A percentile compares a stretch with the other conserved stretches of the same genome.
Conservation (phyloP, 805 yeast species). For the Pichia ethanolica region DNA sequence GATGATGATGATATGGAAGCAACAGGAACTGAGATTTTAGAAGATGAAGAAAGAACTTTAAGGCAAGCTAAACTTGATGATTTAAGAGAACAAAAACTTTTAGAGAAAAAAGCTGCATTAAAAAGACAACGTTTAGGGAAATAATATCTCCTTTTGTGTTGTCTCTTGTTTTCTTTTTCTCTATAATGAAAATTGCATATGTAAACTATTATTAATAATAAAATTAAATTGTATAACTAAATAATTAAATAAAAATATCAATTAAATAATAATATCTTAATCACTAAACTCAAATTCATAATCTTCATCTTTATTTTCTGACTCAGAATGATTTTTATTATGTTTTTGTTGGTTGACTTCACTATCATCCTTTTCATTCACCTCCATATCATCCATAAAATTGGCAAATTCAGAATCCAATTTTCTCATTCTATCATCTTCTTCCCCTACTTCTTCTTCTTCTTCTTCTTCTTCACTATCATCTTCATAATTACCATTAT, state of each 20-base stretch:
- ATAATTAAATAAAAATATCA: neutral
- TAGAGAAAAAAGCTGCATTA: constrained; percentile 39
- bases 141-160: neutral
- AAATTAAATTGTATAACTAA: too few relatives aligned
- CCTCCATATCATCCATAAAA: constrained; percentile 8
- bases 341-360: constrained; percentile 26
- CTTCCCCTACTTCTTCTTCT: constrained; percentile 16
- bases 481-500: constrained; percentile 15
- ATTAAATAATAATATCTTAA: constrained; percentile 1
- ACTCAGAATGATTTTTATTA: constrained; percentile 19
- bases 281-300: constrained; percentile 42
- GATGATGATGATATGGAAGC: constrained; percentile 84
- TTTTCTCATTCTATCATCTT: constrained; percentile 8
- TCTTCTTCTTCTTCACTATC: neutral
- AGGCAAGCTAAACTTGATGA: constrained; percentile 73
- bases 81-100: constrained; percentile 54
- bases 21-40: constrained; percentile 79
- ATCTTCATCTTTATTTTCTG: constrained; percentile 8
- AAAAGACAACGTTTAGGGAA: constrained; percentile 23
- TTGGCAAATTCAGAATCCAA: constrained; percentile 11
- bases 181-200: too few relatives aligned
- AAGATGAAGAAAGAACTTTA: constrained; percentile 69
- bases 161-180: too few relatives aligned
- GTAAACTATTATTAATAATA: too few relatives aligned
- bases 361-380: constrained; percentile 24